Base-by-base conservation (phyloP, 495 filamentous ascomycete species). In the Endocarpon pusillum region DNA sequence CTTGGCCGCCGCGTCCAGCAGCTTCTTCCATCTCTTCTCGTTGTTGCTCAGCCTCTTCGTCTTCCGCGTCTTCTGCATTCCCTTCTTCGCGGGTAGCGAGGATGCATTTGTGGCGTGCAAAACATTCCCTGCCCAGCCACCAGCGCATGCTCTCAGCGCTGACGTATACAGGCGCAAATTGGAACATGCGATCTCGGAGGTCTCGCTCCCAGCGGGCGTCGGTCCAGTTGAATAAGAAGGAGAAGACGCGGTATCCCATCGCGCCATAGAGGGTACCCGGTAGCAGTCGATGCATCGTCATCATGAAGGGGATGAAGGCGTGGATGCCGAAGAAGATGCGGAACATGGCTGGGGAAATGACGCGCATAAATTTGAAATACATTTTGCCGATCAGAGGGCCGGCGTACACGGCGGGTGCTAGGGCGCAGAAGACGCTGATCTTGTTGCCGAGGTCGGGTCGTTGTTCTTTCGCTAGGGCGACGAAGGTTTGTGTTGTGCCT, bases 231-330 rank as follows among this genome's bases (percentile, higher is more conserved):
- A 96, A 94, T 3, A 96, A 59, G 45, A 85, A 92, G 2, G 72
- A 76, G 44, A 94, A 96, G 3, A 96, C 82, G 28, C 69, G 73
- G 47, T 96, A 96, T 4, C 84, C 89, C 19, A 94, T 59, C 26
- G 68, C 69, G n/a, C 83, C 85, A 43, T 92, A 96, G 16, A 92
- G 36, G 0, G 52, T 54, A 1, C 74, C 60, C 3, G 73, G 69
- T 3, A 93, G 53, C 7, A 68, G 33, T 0, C 49, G 43, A 39
- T 85, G 86, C 63, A 86, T 82, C 1, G 66, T 66, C 75, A 93
- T 80, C 87, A 94, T 96, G 45, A 92, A 58, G 1, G 87, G 87
- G 38, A 96, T 93, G 56, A 94, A 96, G 0, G 85, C 73, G 48
- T 94, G 86, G 33, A 94, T 86, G 15, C 87, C 87, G 47, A 96